Conservation (phyloP, 2,329 filamentous ascomycete species). For the Penicillium hordei region DNA sequence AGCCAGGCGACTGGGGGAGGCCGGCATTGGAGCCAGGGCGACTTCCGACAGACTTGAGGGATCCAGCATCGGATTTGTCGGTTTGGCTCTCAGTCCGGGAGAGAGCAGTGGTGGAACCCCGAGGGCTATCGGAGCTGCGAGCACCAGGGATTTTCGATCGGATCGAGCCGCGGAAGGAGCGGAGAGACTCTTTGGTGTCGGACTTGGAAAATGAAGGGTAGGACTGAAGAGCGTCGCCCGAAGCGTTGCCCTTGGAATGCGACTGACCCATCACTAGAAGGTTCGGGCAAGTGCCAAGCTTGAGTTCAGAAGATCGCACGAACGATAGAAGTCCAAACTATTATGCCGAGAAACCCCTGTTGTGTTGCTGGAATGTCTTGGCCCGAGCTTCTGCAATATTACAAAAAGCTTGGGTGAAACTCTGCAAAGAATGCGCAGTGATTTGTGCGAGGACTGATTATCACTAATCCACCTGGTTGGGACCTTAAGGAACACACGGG, state of each 20-base stretch:
- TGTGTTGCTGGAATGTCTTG: constrained; percentile 34
- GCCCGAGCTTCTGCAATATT: constrained; percentile 25
- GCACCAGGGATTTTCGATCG: constrained; percentile 82
- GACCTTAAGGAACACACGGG: background rate
- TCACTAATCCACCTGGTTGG: background rate
- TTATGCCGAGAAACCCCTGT: constrained; percentile 25
- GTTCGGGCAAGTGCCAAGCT: constrained; percentile 36
- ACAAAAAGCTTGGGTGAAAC: constrained; percentile 13
- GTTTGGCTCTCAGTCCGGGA: constrained; percentile 57
- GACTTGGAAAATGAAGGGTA: constrained; percentile 91
- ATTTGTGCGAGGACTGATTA: background rate
- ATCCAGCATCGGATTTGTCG: constrained; percentile 70
- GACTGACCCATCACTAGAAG: constrained; percentile 51
- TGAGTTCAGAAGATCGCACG: constrained; percentile 24
- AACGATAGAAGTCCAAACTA: constrained; percentile 25
- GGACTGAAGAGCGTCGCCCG: constrained; percentile 67
- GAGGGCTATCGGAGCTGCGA: constrained; percentile 69
- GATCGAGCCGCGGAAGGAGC: constrained; percentile 77
- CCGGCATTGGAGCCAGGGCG: constrained; percentile 32
- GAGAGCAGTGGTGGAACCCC: constrained; percentile 67
- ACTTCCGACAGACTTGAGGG: constrained; percentile 70
- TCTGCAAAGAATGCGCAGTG: constrained; percentile 1
- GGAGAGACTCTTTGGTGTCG: constrained; percentile 88
- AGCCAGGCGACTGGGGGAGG: constrained; percentile 35
- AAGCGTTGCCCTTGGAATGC: constrained; percentile 55